A percentile compares a stretch with the other conserved stretches of the same genome.
Evolutionary conservation across 768 basidiomycete genomes (phyloP).

Genomic region (Strobilomyces echinocephalus): DNA sequence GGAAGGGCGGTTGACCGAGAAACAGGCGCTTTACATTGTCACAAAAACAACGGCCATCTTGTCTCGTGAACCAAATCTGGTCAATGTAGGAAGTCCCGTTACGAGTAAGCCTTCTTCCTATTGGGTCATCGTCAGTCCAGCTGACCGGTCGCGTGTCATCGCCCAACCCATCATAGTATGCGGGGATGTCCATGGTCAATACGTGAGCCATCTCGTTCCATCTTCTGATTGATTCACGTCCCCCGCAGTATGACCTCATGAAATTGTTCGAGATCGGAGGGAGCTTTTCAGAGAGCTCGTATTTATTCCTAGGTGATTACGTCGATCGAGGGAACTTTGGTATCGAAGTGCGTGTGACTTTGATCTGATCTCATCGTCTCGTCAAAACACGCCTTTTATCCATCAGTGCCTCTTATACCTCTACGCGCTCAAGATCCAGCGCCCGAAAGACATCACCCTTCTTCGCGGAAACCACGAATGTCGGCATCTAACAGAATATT

Average conservation of each 20-base stretch:
- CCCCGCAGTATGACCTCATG: conserved; percentile 89
- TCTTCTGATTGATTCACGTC: conserved; percentile 31
- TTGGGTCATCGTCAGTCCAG: conserved; percentile 1
- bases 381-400: not conserved
- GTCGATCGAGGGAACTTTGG: conserved; percentile 94
- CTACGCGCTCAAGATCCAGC: conserved; percentile 88
- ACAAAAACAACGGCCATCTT: conserved; percentile 62
- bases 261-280: conserved; percentile 97
- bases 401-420: conserved; percentile 83
- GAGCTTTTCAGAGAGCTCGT: conserved; percentile 73
- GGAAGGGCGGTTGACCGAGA: conserved; percentile 79
- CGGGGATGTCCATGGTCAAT: conserved; percentile 98
- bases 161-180: conserved; percentile 53
- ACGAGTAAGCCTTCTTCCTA: conserved; percentile 56
- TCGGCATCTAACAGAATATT: conserved; percentile 93
- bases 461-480: conserved; percentile 98
- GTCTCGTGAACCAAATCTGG: conserved; percentile 75
- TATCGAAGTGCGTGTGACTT: conserved; percentile 49
- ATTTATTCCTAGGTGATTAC: conserved; percentile 95
- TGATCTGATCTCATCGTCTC: not conserved
- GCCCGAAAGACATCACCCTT: conserved; percentile 75
- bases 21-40: conserved; percentile 82
- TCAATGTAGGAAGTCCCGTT: conserved; percentile 83
- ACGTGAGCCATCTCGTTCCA: conserved; percentile 75
- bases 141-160: conserved; percentile 6